Percentiles rank a stretch among this genome's conserved stretches.
Conservation (phyloP, 2,329 filamentous ascomycete genomes). For the Phialophora chinensis region DNA sequence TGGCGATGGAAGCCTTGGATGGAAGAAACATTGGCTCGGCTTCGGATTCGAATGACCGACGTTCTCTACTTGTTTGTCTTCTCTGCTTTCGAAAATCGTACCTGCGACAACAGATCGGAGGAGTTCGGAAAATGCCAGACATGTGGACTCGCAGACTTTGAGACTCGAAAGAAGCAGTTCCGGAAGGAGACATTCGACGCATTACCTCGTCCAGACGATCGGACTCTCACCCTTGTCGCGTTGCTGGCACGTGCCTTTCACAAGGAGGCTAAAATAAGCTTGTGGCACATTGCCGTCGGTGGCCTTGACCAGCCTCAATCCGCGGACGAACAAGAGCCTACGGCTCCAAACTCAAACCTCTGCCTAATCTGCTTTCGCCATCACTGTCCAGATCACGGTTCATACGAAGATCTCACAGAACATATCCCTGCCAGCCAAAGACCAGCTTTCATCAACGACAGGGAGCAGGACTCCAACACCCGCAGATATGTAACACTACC, state of each 20-base stretch:
- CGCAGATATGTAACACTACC: slow-evolving; percentile 29
- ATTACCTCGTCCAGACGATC: slow-evolving; percentile 26
- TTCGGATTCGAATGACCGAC: slow-evolving; percentile 20
- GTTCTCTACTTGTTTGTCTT: slow-evolving; percentile 29
- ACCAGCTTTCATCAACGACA: slow-evolving; percentile 36
- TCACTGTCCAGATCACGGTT: slow-evolving; percentile 39
- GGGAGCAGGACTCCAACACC: slow-evolving; percentile 35
- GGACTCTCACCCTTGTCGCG: slow-evolving; percentile 28
- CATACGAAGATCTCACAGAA: slow-evolving; percentile 32
- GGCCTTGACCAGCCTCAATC: slow-evolving; percentile 22
- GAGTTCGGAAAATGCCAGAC: slow-evolving; percentile 16
- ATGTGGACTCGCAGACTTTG: slow-evolving; percentile 26
- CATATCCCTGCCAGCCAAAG: slow-evolving; percentile 25
- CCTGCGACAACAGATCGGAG: neutral
- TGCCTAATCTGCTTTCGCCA: slow-evolving; percentile 39
- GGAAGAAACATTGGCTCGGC: slow-evolving; percentile 20
- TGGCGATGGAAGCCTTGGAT: slow-evolving; percentile 34
- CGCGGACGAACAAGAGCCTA: slow-evolving; percentile 12
- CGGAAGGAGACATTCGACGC: slow-evolving; percentile 18
- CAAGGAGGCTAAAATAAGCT: slow-evolving; percentile 28
- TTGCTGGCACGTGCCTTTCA: slow-evolving; percentile 31
- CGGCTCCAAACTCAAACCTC: slow-evolving; percentile 14
- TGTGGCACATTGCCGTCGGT: slow-evolving; percentile 37
- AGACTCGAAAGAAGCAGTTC: slow-evolving; percentile 17
- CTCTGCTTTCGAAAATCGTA: slow-evolving; percentile 15